These are phyloP conservation scores for Picea glauca DNA, from an alignment of 75 land plant species.

Conservation along the genomic window DNA sequence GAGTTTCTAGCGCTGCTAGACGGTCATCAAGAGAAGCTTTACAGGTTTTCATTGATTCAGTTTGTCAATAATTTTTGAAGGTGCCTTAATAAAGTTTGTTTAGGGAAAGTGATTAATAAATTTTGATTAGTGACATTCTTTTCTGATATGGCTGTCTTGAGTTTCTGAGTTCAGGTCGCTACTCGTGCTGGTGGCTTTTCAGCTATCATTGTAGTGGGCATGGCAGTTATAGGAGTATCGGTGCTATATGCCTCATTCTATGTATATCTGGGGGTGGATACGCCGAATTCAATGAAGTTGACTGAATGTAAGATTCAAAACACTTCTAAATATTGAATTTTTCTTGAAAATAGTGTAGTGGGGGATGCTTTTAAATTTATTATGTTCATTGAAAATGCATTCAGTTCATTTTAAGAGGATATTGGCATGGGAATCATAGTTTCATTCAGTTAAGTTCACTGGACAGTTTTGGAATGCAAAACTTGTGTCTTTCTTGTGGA, in stretches of 20 bases:
- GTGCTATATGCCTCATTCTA: slow-evolving; percentile 84
- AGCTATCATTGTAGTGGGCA: slow-evolving; percentile 93
- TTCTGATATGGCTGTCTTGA: slow-evolving; percentile 5
- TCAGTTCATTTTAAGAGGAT: no score
- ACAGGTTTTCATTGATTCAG: slow-evolving; percentile 43
- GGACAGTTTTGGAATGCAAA: neutral
- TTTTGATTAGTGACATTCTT: neutral
- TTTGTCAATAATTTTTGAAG: neutral
- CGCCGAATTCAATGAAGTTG: slow-evolving; percentile 77
- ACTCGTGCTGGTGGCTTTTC: slow-evolving; percentile 99
- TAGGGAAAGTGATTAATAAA: no score
- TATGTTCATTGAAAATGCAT: neutral
- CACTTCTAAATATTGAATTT: neutral
- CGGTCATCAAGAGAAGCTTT: slow-evolving; percentile 97
- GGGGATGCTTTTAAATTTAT: neutral
- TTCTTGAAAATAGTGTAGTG: neutral
- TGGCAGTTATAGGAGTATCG: slow-evolving; percentile 95
- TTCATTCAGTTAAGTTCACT: no score
- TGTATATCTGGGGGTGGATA: slow-evolving; percentile 82
- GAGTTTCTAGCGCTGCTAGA: slow-evolving; percentile 98
- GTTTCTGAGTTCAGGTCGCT: slow-evolving; percentile 59
- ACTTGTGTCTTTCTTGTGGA: neutral
- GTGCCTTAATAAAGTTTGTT: neutral
- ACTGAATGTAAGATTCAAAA: slow-evolving; percentile 75
- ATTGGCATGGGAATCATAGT: no score